Evolutionary conservation across 2,329 filamentous ascomycete species (phyloP), one percentile per base, ranked within the genome.

Genomic region (Dothideomycetidae sp.): DNA sequence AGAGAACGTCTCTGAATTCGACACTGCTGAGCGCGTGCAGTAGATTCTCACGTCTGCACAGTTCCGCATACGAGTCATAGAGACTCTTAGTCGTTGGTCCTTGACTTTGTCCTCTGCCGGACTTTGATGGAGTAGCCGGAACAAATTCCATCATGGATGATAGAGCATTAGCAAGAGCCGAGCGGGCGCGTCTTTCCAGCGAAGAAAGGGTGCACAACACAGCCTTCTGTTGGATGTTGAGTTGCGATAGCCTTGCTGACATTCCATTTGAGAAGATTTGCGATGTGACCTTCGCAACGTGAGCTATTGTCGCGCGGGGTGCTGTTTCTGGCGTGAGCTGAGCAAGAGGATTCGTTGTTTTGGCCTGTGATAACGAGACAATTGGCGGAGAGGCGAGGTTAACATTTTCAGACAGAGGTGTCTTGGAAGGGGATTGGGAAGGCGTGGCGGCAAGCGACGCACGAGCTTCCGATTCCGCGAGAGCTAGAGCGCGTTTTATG

Each of bases 151-250:
- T 34, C 26, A 36, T 43, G 11, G 35, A 36, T 5, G 41, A 37
- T 3, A 42, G 34, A 10, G 41, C 36, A 2, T 19, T 31, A 11
- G 30, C 26, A n/a, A 35, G 52, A 1, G 53, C 50, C n/a, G 54
- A 62, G 33, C 73, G 67, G 47, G 73, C 78, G 44, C 75, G 75
- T 49, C 80, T 82, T 56, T 94, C 86, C n/a, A 90, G 73, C 2
- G 84, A 83, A 28, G 88, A 70, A 10, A 98, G 67, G 0, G 88
- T 75, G 61, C 90, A 98, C 7, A 98, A 68, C 0, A 88, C 85
- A 3, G 88, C 90, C 57, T 93, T 96, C 58, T 98, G 90, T 54
- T 98, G 92, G 2, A 98, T 69, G 54, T 96, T 98, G 40, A 98
- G 72, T 3, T 78, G 76, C 56, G 81, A 79, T 10, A 98, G 73